These are phyloP conservation scores for Sporisorium sorghi DNA, from an alignment of 1,284 basidiomycete species.

Conservation along the genomic window DNA sequence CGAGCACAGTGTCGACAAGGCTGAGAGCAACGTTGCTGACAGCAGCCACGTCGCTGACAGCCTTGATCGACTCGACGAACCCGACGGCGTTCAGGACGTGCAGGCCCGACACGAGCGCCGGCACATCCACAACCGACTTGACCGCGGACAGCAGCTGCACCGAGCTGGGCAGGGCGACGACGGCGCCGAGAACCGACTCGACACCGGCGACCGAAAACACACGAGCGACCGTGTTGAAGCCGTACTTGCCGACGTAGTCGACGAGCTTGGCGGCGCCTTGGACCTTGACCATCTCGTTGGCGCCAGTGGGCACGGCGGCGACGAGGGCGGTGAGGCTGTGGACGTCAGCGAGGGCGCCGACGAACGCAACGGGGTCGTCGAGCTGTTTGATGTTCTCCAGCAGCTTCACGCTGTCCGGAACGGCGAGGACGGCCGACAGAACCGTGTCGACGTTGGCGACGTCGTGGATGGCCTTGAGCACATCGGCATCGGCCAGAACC, in stretches of 20 bases:
- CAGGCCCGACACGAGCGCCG: conserved; percentile 24
- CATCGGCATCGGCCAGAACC: conserved; percentile 15
- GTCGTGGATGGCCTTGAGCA: conserved; percentile 20
- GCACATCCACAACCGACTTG: conserved; percentile 28
- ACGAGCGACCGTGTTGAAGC: conserved; percentile 8
- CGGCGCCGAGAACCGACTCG: conserved; percentile 12
- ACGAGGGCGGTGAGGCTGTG: conserved; percentile 18
- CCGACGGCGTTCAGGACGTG: conserved; percentile 8
- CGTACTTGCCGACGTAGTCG: conserved; percentile 17
- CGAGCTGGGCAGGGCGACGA: conserved; percentile 17
- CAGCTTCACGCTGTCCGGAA: conserved; percentile 15
- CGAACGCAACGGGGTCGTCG: conserved; percentile 19
- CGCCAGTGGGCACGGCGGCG: conserved; percentile 10
- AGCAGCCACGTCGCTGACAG: conserved; percentile 10
- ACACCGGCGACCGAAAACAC: conserved; percentile 11
- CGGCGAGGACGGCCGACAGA: conserved; percentile 9
- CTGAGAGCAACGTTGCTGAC: conserved; percentile 1
- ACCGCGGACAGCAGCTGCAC: conserved; percentile 23
- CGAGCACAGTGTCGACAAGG: neutral
- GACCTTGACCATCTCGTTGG: conserved; percentile 17
- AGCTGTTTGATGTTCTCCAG: conserved; percentile 16
- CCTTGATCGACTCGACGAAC: conserved; percentile 26
- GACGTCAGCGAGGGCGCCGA: conserved; percentile 23
- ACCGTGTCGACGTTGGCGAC: conserved; percentile 18
- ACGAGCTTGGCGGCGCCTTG: conserved; percentile 22